Base-by-base conservation (phyloP, 768 basidiomycete genomes). In the Clitopilus passeckerianus region DNA sequence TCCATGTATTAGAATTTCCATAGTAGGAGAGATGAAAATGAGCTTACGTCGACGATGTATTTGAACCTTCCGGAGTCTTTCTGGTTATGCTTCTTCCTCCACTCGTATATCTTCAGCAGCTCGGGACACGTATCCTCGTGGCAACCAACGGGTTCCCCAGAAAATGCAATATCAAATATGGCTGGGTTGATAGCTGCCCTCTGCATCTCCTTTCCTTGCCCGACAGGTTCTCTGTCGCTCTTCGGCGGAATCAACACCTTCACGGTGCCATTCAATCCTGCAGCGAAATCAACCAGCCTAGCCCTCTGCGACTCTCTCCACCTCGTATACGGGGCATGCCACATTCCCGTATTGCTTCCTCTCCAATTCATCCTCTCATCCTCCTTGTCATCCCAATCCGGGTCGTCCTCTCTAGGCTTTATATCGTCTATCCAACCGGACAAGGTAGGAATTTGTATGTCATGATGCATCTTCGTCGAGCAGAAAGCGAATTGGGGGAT, bases 301-400 rank as follows among this genome's bases (percentile, higher is more conserved):
- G 70, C 59, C 1, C 84, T 69, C 50, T 85, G 84, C 10, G 72
- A 63, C 15, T 68, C 59, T 62, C 63, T 57, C 84, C 84, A 85
- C 10, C 68, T 68, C 10, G 72, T 68, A 0, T 59, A 16, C 1
- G 67, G 59, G n/a, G 71, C 64, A 34, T 76, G 74, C 57, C 62
- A 68, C 22, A 79, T 83, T 9, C 87, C 87, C 0, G 87, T 88
- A 22, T 80, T 86, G 35, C 80, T 81, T 5, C 87, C 87, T 33
- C 87, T 74, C 87, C 87, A 89, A 24, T 77, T 72, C 37, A 87
- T 34, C 22, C 76, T 68, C 53, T 83, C 78, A 65, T 84, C 77
- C 1, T 68, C 46, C 70, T 85, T 89, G 37, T 76, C 70, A 8
- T 83, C 79, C 86, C 86, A 89, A 0, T 73, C 74, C 15, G 82